Evolutionary conservation across 1,284 basidiomycete species (phyloP), one percentile per base, ranked within the genome.

Genomic region (Ceratorhiza oryzae-sativae): DNA sequence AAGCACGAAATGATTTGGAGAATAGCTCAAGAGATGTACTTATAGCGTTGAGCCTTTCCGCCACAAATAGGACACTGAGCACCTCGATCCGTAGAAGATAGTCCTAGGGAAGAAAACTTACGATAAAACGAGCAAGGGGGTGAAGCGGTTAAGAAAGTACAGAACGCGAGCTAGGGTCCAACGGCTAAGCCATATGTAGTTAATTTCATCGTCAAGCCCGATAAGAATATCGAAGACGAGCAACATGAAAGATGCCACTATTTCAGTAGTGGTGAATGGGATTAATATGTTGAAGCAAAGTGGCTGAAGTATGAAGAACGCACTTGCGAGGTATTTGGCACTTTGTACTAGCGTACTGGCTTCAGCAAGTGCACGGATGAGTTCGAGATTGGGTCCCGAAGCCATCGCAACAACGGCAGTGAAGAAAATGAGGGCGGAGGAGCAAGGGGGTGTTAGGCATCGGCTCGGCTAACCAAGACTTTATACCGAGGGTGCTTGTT

Each of bases 191-290:
- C 63, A 67, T 13, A 51, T 27, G 30, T 67, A 42, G 10, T 20
- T 23, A 15, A 67, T 55, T n/a, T 67, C 63, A 4, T 27, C 9
- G 15, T 67, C 63, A 10, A 67, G 20, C 8, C 23, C 36, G 18
- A 23, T 67, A 10, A 55, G 0, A 10, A 49, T 53, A 20, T 67
- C 63, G 36, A 55, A 67, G 8, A 67, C 10, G 2, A 67, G 63
- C 51, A 67, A 20, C 55, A 58, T 39, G 25, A 8, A 51, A 15
- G 32, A 53, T 42, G 23, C 63, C 63, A 46, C 63, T 67, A 18
- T 45, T 39, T 13, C 36, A 39, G n/a, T n/a, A n/a, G n/a, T 39
- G 36, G 42, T 12, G n/a, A 45, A 45, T 45, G 36, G 13, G 36
- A 39, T 13, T 6, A 39, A 39, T 39, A n/a, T n/a, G 36, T 39